Evolutionary conservation across 1,139 yeast genomes (phyloP).

Genomic region (Geotrichum carabidarum): DNA sequence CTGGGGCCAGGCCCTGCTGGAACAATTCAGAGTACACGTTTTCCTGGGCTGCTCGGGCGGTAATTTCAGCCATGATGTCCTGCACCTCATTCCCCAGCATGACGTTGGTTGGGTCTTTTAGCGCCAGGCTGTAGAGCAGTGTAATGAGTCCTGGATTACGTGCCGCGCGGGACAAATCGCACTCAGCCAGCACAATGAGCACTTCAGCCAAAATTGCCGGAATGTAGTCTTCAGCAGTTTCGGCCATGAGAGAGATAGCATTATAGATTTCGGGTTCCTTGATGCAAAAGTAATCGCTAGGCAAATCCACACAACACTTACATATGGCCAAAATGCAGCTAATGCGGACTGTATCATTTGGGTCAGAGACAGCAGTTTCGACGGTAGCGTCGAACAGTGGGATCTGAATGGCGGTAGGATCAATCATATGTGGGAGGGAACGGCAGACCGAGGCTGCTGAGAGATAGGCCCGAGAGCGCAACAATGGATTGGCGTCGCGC

Average conservation of each 20-base stretch:
- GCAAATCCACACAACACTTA: conserved; percentile 16
- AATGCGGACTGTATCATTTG: conserved; percentile 22
- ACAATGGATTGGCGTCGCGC: conserved; percentile 12
- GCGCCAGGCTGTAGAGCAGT: conserved; percentile 58
- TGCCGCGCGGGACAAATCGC: conserved; percentile 40
- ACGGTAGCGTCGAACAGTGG: conserved; percentile 22
- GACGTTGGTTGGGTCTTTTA: conserved; percentile 69
- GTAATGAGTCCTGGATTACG: conserved; percentile 44
- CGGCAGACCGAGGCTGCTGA: conserved; percentile 23
- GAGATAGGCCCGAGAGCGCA: conserved; percentile 27
- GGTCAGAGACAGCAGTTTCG: conserved; percentile 18
- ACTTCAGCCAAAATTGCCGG: conserved; percentile 70
- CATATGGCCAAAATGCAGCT: conserved; percentile 25
- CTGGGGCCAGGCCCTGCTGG: conserved; percentile 50
- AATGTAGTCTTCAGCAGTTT: conserved; percentile 74
- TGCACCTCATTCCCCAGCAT: conserved; percentile 55
- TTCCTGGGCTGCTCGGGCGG: conserved; percentile 44
- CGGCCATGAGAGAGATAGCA: conserved; percentile 45
- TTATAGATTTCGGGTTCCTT: conserved; percentile 14
- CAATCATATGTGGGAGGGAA: conserved; percentile 17
- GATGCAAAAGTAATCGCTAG: conserved; percentile 17
- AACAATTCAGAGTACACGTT: conserved; percentile 42
- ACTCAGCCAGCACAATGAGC: conserved; percentile 50
- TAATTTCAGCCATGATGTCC: conserved; percentile 57
- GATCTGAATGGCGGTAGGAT: conserved; percentile 11